Base-by-base conservation (phyloP, 2,329 filamentous ascomycete genomes). In the Didymella pomorum region DNA sequence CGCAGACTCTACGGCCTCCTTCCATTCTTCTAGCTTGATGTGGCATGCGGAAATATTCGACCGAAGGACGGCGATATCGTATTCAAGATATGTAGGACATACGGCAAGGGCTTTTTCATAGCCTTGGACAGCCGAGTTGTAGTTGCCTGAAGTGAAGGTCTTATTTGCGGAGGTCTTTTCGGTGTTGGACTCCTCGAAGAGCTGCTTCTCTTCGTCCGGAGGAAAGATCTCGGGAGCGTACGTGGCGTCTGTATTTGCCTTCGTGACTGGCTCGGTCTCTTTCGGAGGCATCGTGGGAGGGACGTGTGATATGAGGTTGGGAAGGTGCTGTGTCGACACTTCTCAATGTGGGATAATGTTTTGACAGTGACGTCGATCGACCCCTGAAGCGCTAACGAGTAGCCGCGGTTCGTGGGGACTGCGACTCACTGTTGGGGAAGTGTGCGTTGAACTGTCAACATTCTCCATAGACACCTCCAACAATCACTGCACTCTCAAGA, bases 11-110 rank as follows among this genome's bases (percentile, higher is more conserved):
- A 93, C 84, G 10, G 92, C 91, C 28, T 91, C 87, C 66, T 93
- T 92, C 91, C 93, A 97, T 61, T 94, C 89, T 60, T 88, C 83
- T 3, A 96, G 81, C 74, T 96, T 96, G 53, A 98, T 76, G 69
- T 97, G 87, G 73, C 93, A 97, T 10, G 93, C 94, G 1, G 94
- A 86, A 65, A 97, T 89, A 79, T 98, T 98, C 74, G 90, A 93
- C 58, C 89, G 87, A 6, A 98, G 82, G 10, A 98, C 91, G 25
- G 93, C 92, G 62, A 94, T 83, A 67, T 97, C 92, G 79, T 92
- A 97, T 74, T 94, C 88, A 25, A 96, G 85, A 74, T 96, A 96
- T 64, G 87, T 88, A 2, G 94, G 94, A 70, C 92, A 93, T 8
- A 88, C 85, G 12, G 87, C 83, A 3, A 96, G 82, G 21, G 95